Percentiles rank a stretch among this genome's conserved stretches.
phyloP scores from a whole-genome alignment of 306 rosid species.

The Begonia peltatifolia region DNA sequence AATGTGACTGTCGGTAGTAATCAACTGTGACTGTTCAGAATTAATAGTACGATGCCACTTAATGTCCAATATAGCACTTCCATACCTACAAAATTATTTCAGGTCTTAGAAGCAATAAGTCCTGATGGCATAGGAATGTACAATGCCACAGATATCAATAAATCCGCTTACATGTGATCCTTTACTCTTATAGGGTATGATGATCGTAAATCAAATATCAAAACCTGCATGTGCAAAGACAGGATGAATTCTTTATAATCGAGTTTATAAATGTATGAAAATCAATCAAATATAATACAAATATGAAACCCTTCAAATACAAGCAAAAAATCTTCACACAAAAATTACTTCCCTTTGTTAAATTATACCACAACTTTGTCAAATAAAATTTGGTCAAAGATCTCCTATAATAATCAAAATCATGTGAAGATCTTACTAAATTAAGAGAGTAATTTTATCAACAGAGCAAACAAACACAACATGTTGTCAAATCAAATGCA shows the following conservation, averaged over 20 bases:
- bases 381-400: no score
- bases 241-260: constrained; percentile 2
- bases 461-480: no score
- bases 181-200: constrained; percentile 54
- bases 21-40: constrained; percentile 54
- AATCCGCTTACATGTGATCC: constrained; percentile 72
- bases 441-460: no score
- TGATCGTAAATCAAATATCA: constrained; percentile 79
- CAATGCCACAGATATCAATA: background rate
- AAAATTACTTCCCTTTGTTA: no score
- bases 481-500: no score
- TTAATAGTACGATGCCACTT: constrained; percentile 88
- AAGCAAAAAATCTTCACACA: no score
- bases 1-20: constrained; percentile 60
- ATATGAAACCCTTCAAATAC: background rate
- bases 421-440: no score
- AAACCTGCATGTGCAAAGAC: constrained; percentile 41
- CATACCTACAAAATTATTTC: constrained; percentile 44
- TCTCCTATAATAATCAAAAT: no score
- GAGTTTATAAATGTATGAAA: background rate
- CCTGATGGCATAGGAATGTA: background rate
- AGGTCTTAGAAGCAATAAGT: background rate
- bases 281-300: no score
- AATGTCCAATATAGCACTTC: constrained; percentile 77
- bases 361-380: no score